Evolutionary conservation across 129 eudicot genomes (phyloP), one percentile per base, ranked within the genome.

Genomic region (Ambrosia artemisiifolia): DNA sequence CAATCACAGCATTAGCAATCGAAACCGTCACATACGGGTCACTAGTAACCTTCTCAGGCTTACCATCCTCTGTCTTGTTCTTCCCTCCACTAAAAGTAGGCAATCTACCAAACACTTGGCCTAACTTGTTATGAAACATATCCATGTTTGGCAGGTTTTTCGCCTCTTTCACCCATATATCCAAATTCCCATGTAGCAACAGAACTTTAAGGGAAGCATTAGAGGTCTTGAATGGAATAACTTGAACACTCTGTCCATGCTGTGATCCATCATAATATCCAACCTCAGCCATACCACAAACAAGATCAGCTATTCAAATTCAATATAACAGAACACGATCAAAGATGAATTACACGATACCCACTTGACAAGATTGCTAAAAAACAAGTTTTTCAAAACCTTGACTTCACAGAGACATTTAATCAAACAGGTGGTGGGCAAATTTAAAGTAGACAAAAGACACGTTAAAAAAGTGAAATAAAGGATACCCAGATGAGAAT

Each of bases 101-200:
- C 47, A 80, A 74, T 83, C 77, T 72, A 54, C 75, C 71, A 48
- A 83, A 64, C 7, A 83, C 32, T n/a, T 70, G 63, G 1, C 77
- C 83, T 67, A 82, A 67, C 10, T 8, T 82, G 54, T 69, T 82
- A 32, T 78, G 83, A 54, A 82, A 73, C 65, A 72, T 11, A 18
- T 82, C 86, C 86, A 73, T 83, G 28, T 75, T 83, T 4, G 86
- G 86, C 12, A 83, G 49, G 59, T 78, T 78, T 46, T 70, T 55
- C 3, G 86, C 86, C 71, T 74, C 83, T 63, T 83, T 65, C 2
- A 83, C 86, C 81, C 71, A 70, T 44, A 83, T 83, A 74, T 83
- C 86, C 20, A 83, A 51, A 56, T 79, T 79, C 33, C 86, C 86
- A 61, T 83, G 86, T 12, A 83, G 50, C 32, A 79, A 28, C 19